Conservation (phyloP, 2,329 filamentous ascomycete species). For the Diaporthe nobilis region DNA sequence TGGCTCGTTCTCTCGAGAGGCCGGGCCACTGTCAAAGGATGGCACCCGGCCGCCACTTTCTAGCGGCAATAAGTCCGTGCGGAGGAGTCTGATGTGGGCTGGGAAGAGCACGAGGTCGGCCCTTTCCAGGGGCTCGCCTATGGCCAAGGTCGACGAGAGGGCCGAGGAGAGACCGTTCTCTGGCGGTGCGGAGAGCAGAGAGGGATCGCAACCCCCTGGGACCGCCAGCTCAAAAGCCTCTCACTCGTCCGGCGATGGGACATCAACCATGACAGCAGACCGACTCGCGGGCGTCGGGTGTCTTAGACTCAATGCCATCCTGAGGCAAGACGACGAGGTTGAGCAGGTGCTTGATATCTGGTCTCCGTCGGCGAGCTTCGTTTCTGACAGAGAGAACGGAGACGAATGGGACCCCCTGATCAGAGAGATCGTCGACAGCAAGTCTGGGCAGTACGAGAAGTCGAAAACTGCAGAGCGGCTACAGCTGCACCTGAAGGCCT, state of each 20-base stretch:
- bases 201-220: constrained; percentile 63
- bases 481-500: constrained; percentile 84
- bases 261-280: constrained; percentile 66
- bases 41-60: constrained; percentile 62
- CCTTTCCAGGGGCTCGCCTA: constrained; percentile 66
- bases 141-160: constrained; percentile 72
- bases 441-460: constrained; percentile 81
- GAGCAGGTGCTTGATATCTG: constrained; percentile 86
- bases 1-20: constrained; percentile 58
- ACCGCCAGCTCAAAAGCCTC: constrained; percentile 67
- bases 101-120: constrained; percentile 68
- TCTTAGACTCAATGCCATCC: constrained; percentile 80
- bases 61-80: constrained; percentile 66
- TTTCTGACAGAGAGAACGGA: constrained; percentile 69
- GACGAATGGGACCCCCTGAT: constrained; percentile 83
- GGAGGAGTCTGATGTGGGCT: constrained; percentile 80
- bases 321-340: constrained; percentile 78
- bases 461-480: constrained; percentile 81
- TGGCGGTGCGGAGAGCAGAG: constrained; percentile 58
- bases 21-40: constrained; percentile 58
- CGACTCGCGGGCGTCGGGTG: constrained; percentile 84
- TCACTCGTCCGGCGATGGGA: constrained; percentile 54
- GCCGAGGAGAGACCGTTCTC: constrained; percentile 57
- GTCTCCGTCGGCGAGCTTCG: constrained; percentile 71
- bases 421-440: constrained; percentile 79